These are phyloP conservation scores for Pholiota adiposa DNA, from an alignment of 1,284 basidiomycete genomes.

Conservation along the genomic window DNA sequence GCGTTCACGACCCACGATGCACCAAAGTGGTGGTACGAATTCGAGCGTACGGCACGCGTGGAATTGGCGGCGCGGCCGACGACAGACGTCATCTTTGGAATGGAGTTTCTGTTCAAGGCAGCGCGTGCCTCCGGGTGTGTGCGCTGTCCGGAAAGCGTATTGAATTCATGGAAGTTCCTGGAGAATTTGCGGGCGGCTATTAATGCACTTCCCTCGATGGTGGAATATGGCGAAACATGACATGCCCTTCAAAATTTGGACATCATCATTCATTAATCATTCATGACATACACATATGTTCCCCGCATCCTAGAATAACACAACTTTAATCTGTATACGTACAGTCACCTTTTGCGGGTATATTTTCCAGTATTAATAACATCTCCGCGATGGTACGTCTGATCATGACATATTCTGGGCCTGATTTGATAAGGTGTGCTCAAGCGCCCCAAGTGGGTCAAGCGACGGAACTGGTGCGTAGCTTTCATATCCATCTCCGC, in stretches of 20 bases:
- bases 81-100: constrained; percentile 60
- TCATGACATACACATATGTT: not conserved
- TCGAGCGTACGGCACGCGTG: constrained; percentile 54
- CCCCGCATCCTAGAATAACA: not conserved
- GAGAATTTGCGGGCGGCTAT: constrained; percentile 57
- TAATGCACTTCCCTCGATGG: constrained; percentile 61
- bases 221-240: constrained; percentile 35
- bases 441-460: too few relatives aligned
- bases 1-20: constrained; percentile 49
- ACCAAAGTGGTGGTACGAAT: constrained; percentile 74
- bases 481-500: too few relatives aligned
- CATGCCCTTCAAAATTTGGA: not conserved
- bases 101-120: constrained; percentile 60
- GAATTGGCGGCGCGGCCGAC: constrained; percentile 61
- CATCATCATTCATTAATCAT: too few relatives aligned
- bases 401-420: too few relatives aligned
- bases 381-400: too few relatives aligned
- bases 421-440: too few relatives aligned
- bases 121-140: constrained; percentile 54
- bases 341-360: too few relatives aligned
- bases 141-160: constrained; percentile 64
- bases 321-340: not conserved
- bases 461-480: too few relatives aligned
- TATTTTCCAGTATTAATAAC: too few relatives aligned
- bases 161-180: constrained; percentile 62